Evolutionary conservation across 2,329 filamentous ascomycete species (phyloP), one percentile per base, ranked within the genome.

Genomic region (Aureobasidium lini): DNA sequence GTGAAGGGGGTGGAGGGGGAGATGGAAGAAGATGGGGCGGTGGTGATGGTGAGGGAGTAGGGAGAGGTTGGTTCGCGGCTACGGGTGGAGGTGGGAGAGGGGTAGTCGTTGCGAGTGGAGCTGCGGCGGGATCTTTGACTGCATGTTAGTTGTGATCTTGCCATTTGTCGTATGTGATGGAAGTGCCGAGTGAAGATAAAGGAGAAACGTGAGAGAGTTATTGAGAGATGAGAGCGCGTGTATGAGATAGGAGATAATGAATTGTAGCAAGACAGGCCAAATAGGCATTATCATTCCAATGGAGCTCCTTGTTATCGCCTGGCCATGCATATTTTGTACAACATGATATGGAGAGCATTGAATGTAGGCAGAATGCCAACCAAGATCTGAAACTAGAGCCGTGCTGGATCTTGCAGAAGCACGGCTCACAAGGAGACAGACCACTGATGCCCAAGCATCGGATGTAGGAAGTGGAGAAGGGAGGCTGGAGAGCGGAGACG

Each of bases 361-460:
- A 15, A 15, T 28, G 43, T 32, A 28, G 11, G 10, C 3, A 39
- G n/a, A 6, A 43, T 15, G n/a, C 9, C 37, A 18, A 23, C 10
- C 11, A 13, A 34, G 31, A 13, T 15, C 37, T 54, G 50, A 36
- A 18, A 32, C 34, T 4, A 6, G 28, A 44, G 6, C 29, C 39
- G 15, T 54, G 50, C 50, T 34, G 15, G 6, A 54, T 42, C 29
- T 54, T 54, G 52, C 31, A 56, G 52, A 44, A 36, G 40, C 52
- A 37, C 52, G 11, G 52, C 11, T 56, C 40, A 36, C 29, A 11
- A 18, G 2, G 6, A 4, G 40, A 56, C 40, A 23, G 2, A 32
- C n/a, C 9, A 23, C n/a, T 3, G 16, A 11, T n/a, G n/a, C 11
- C n/a, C 39, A 42, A 42, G 15, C 39, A 10, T 13, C 28, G 37